Conservation (phyloP, 225 moss, liverwort and hornwort species). For the Climacium dendroides region DNA sequence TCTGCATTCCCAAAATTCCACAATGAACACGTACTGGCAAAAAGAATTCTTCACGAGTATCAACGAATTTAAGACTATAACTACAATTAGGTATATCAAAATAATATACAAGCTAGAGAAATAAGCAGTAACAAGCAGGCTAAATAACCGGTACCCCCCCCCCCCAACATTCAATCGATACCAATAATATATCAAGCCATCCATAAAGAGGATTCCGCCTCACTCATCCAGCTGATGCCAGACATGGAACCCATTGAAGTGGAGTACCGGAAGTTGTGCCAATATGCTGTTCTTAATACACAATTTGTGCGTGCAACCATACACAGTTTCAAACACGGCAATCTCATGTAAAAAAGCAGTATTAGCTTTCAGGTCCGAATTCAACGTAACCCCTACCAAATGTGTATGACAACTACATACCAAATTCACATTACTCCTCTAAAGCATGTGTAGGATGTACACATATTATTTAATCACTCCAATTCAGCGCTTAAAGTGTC, state of each 20-base stretch:
- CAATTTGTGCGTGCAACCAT: not conserved
- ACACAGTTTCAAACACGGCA: not conserved
- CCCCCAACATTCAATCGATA: not conserved
- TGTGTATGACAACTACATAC: not conserved
- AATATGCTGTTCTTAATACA: not conserved
- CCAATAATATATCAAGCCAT: not conserved
- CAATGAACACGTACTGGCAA: not conserved
- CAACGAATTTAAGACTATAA: not conserved
- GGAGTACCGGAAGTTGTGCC: not conserved
- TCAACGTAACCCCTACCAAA: not conserved
- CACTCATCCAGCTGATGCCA: not conserved
- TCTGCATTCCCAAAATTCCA: constrained; percentile 41
- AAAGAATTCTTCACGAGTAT: not conserved
- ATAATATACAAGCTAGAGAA: not conserved
- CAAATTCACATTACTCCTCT: not conserved
- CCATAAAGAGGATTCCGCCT: not conserved
- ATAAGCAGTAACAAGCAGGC: not conserved
- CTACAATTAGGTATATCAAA: not conserved
- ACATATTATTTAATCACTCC: not conserved
- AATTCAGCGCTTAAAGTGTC: not conserved
- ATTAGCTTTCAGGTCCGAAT: not conserved
- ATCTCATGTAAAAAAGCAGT: not conserved
- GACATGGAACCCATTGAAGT: not conserved
- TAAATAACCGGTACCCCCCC: not conserved
- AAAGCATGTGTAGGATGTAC: not conserved